Base-by-base conservation (phyloP, 352 stramenopile species). In the Globisporangium spiculum region DNA sequence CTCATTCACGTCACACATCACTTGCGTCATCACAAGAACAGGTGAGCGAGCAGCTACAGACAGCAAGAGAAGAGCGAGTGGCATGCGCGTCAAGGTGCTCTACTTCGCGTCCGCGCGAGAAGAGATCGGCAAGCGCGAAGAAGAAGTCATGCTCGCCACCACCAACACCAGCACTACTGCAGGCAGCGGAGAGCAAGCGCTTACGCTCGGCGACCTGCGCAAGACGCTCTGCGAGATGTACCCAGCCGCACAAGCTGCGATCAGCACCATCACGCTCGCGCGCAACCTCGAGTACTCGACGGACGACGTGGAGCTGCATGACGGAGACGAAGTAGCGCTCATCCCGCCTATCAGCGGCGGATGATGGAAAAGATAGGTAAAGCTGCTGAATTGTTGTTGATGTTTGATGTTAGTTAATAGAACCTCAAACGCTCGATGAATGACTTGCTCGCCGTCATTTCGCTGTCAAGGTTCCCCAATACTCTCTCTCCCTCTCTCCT, bases 81-180 rank as follows among this genome's bases (percentile, higher is more conserved):
- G 16, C 22, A 81, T 86, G 75, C 67, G 80, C 50, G 58, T 94
- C 65, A 90, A 90, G 59, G 82, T 93, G 77, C 79, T 94, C 26
- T 94, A 89, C 82, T 94, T 94, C 68, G 87, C 87, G 60, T 87
- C 85, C 54, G 83, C 80, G 66, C 79, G 85, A 8, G 87, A 94
- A 76, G 77, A 81, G 38, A 70, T 93, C 66, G 87, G 85, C 8
- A 69, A 81, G 53, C 87, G 85, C n/a, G 85, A 94, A 64, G 85
- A 94, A 67, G 72, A 72, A 24, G 20, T 93, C 48, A 61, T 24
- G 52, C 60, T 93, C 56, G 22, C 20, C 20, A 2, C 48, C 9
- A 20, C 44, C 4, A 41, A 44, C 8, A 38, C 34, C 44, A 59
- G 48, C 27, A 53, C 30, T 32, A 8, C 30, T 4, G 8, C 30